Evolutionary conservation across 129 eudicot genomes (phyloP).

Genomic region (Escallonia herrerae): DNA sequence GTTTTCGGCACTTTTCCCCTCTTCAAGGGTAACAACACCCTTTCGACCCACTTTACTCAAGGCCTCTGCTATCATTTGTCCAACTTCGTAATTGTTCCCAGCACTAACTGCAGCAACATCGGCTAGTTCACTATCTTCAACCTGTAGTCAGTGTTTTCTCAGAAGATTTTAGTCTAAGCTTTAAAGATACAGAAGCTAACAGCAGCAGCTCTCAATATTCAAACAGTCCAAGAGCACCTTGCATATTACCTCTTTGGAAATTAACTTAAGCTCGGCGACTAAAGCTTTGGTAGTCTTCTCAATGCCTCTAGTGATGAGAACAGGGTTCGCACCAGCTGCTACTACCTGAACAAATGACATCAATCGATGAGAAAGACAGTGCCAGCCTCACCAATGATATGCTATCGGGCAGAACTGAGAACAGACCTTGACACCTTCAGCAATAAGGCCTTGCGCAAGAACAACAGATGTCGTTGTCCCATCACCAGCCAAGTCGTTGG

Average conservation of each 20-base stretch:
- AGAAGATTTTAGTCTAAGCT: background rate
- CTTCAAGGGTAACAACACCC: slow-evolving; percentile 95
- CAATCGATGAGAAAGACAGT: background rate
- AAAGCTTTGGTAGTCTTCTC: slow-evolving; percentile 83
- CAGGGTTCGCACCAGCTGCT: slow-evolving; percentile 94
- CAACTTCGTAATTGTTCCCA: slow-evolving; percentile 93
- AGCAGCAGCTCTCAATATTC: background rate
- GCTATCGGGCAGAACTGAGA: slow-evolving; percentile 41
- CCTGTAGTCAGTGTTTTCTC: slow-evolving; percentile 23
- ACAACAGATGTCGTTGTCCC: slow-evolving; percentile 97
- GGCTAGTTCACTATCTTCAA: slow-evolving; percentile 83
- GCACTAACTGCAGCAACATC: slow-evolving; percentile 99
- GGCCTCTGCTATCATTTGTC: slow-evolving; percentile 93
- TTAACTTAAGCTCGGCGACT: slow-evolving; percentile 65
- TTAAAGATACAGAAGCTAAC: background rate
- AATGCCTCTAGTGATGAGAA: slow-evolving; percentile 77
- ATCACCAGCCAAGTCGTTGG: slow-evolving; percentile 95
- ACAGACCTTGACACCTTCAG: slow-evolving; percentile 96
- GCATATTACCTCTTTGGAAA: slow-evolving; percentile 69
- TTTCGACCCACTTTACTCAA: slow-evolving; percentile 85
- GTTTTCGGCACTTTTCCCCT: slow-evolving; percentile 81
- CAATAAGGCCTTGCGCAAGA: slow-evolving; percentile 88
- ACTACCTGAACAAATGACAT: slow-evolving; percentile 48
- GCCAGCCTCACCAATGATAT: background rate
- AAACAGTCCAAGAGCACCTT: background rate